These are phyloP conservation scores for Atalantia buxifolia DNA, from an alignment of 345 rosid species.

Conservation along the genomic window DNA sequence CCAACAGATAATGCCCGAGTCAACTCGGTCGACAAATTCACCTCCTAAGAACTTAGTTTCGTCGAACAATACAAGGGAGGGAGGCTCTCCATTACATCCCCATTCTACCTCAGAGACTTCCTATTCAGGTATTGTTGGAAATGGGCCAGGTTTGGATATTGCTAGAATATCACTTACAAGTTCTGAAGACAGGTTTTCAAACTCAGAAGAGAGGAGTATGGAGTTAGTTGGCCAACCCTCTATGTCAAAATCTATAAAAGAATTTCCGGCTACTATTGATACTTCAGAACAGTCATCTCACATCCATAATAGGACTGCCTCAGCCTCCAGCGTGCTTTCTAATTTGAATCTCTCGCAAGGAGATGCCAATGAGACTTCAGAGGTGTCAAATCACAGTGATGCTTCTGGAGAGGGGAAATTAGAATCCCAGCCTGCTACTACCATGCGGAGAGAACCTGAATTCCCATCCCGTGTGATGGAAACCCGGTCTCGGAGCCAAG, in stretches of 20 bases:
- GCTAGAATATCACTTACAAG: conserved; percentile 44
- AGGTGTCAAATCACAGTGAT: conserved; percentile 61
- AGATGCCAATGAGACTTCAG: conserved; percentile 59
- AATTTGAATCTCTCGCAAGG: conserved; percentile 50
- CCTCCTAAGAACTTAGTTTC: conserved; percentile 37
- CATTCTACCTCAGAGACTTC: conserved; percentile 56
- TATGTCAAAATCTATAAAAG: conserved; percentile 48
- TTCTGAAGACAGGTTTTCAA: conserved; percentile 50
- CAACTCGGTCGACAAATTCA: conserved; percentile 40
- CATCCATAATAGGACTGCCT: conserved; percentile 56
- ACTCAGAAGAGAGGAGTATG: conserved; percentile 39
- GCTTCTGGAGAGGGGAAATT: conserved; percentile 74
- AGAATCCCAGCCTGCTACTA: conserved; percentile 40
- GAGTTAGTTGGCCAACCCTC: conserved; percentile 48
- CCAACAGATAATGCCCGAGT: conserved; percentile 47
- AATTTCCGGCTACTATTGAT: conserved; percentile 33
- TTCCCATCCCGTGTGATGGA: conserved; percentile 54
- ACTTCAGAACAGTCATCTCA: conserved; percentile 39
- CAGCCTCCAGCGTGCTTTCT: conserved; percentile 47
- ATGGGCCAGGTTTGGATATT: conserved; percentile 47
- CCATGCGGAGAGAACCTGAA: conserved; percentile 50
- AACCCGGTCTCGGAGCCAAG: conserved; percentile 56
- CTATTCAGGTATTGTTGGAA: conserved; percentile 44
- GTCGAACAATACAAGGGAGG: conserved; percentile 37
- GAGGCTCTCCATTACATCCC: conserved; percentile 58